Conservation (phyloP, 345 rosid species). For the Ailanthus altissimus region DNA sequence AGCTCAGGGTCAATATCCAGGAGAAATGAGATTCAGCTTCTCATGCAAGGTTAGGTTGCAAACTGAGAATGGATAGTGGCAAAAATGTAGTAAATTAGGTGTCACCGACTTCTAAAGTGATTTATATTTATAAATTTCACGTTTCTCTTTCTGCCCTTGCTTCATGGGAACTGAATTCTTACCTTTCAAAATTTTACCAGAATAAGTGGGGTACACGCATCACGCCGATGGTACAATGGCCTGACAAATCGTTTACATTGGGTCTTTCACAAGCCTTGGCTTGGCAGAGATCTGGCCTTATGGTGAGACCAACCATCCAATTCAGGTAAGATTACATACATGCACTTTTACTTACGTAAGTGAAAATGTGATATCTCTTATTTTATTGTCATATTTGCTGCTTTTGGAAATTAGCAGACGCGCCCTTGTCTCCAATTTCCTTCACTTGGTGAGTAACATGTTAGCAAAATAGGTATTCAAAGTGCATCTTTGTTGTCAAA, state of each 20-base stretch:
- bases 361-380: not conserved
- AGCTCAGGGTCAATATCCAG: constrained; percentile 97
- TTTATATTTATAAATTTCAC: constrained; percentile 3
- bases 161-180: constrained; percentile 14
- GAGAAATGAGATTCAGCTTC: constrained; percentile 94
- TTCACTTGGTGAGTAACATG: not conserved
- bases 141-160: not conserved
- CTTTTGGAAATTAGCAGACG: not conserved
- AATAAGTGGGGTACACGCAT: constrained; percentile 87
- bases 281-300: constrained; percentile 91
- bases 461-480: not conserved
- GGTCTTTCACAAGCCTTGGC: constrained; percentile 81
- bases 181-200: constrained; percentile 40
- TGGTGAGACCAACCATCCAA: constrained; percentile 81
- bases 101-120: not conserved
- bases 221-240: constrained; percentile 88
- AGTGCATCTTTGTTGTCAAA: not conserved
- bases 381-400: not conserved
- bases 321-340: constrained; percentile 53
- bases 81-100: not conserved
- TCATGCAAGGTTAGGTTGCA: constrained; percentile 68
- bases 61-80: not conserved
- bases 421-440: not conserved
- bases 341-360: not conserved
- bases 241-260: constrained; percentile 79